Evolutionary conservation across 805 yeast species (phyloP).

Genomic region (Wickerhamiella sorbophila): DNA sequence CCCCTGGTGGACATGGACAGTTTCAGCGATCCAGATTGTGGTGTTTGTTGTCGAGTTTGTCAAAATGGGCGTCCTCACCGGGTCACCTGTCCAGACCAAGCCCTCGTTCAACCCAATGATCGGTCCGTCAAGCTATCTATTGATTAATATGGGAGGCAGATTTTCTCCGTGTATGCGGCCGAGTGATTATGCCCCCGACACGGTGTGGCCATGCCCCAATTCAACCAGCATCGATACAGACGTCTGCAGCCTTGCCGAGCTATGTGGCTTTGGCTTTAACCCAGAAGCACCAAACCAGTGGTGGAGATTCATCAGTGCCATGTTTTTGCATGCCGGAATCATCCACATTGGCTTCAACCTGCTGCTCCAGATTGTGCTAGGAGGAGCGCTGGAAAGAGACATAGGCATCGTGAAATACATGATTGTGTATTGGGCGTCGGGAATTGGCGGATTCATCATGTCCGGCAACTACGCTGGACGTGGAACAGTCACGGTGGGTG

Average conservation of each 20-base stretch:
- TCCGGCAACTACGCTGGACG: constrained; percentile 58
- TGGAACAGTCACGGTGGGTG: constrained; percentile 56
- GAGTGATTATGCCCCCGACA: constrained; percentile 16
- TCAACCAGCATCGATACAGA: constrained; percentile 41
- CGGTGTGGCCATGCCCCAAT: constrained; percentile 53
- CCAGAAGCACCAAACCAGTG: constrained; percentile 42
- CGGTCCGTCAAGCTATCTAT: constrained; percentile 55
- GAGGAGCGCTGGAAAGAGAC: constrained; percentile 40
- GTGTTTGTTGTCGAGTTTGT: constrained; percentile 52
- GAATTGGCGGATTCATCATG: constrained; percentile 50
- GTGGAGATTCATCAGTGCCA: constrained; percentile 57
- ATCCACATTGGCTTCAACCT: constrained; percentile 53
- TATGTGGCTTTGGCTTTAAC: constrained; percentile 41
- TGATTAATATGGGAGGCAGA: constrained; percentile 57
- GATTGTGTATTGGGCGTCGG: constrained; percentile 43
- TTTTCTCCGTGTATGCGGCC: constrained; percentile 56
- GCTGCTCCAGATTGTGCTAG: constrained; percentile 46
- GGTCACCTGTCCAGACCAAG: constrained; percentile 48
- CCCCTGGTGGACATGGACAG: constrained; percentile 22
- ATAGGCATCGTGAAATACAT: constrained; percentile 43
- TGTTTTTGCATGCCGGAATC: constrained; percentile 61
- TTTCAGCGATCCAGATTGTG: constrained; percentile 27
- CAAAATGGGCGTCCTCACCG: constrained; percentile 43
- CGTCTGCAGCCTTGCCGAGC: constrained; percentile 41
- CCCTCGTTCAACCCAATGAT: constrained; percentile 69